These are phyloP conservation scores for Castanea mollissima DNA, from an alignment of 306 rosid genomes.

Conservation along the genomic window DNA sequence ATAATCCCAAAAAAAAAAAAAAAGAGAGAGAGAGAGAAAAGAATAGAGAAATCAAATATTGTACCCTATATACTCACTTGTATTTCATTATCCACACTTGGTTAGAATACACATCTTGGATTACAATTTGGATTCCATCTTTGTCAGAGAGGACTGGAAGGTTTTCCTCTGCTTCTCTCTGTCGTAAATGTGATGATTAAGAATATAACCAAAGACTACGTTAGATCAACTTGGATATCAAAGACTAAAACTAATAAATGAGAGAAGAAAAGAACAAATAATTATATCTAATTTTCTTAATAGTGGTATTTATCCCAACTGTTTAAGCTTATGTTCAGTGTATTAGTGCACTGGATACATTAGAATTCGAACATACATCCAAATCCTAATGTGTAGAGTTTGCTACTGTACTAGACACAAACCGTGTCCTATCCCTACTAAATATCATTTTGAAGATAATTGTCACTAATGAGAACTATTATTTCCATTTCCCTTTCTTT, in stretches of 20 bases:
- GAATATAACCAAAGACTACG: neutral
- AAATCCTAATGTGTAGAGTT: no score
- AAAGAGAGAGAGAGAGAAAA: neutral
- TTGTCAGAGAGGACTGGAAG: slow-evolving; percentile 46
- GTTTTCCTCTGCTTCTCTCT: slow-evolving; percentile 62
- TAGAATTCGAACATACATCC: no score
- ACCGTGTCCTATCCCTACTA: neutral
- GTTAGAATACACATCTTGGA: slow-evolving; percentile 48
- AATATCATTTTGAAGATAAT: neutral
- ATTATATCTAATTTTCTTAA: neutral
- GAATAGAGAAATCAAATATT: neutral
- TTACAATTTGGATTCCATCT: slow-evolving; percentile 39
- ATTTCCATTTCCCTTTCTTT: neutral
- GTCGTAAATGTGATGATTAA: neutral
- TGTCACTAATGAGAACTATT: neutral
- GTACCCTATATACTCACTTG: slow-evolving; percentile 36
- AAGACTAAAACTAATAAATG: neutral
- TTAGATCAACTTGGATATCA: neutral
- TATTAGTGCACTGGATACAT: no score
- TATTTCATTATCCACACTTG: slow-evolving; percentile 45
- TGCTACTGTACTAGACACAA: no score
- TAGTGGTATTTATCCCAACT: neutral
- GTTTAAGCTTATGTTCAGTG: no score
- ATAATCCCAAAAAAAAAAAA: no score
- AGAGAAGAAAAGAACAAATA: neutral